Evolutionary conservation across 2,329 filamentous ascomycete species (phyloP).

Genomic region (Plectosphaerella sp.): DNA sequence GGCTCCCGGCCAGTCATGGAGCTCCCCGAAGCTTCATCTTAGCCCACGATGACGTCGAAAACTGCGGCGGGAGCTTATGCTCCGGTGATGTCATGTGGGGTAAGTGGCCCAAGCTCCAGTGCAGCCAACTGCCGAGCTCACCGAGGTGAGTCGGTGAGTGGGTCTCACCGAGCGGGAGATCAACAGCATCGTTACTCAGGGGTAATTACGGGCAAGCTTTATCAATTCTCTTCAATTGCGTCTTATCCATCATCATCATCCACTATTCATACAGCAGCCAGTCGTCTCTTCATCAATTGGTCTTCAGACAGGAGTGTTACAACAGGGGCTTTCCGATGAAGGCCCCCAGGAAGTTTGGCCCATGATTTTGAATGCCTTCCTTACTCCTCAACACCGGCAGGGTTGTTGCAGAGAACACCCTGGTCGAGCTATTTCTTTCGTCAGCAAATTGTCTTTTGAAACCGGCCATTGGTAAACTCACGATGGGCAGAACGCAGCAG

Average conservation of each 20-base stretch:
- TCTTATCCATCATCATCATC: not conserved
- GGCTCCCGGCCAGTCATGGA: constrained; percentile 9
- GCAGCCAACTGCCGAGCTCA: not conserved
- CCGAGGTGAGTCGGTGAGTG: not conserved
- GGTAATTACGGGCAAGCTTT: too few relatives aligned
- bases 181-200: not conserved
- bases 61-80: constrained; percentile 9
- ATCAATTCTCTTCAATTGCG: too few relatives aligned
- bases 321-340: too few relatives aligned
- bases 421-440: constrained; percentile 19
- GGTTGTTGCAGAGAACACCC: constrained; percentile 28
- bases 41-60: constrained; percentile 9
- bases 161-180: not conserved
- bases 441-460: not conserved
- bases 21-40: constrained; percentile 9
- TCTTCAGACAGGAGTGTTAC: too few relatives aligned
- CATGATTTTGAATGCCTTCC: too few relatives aligned
- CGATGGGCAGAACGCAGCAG: constrained; percentile 52
- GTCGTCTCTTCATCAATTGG: too few relatives aligned
- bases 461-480: constrained; percentile 1
- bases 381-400: constrained; percentile 23
- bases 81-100: constrained; percentile 15
- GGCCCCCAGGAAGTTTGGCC: too few relatives aligned
- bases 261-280: not conserved
- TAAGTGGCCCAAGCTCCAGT: not conserved